Percentiles rank a stretch among this genome's conserved stretches.
phyloP scores from a whole-genome alignment of 2,329 filamentous ascomycete genomes.

The Pseudophaeomoniella oleicola region DNA sequence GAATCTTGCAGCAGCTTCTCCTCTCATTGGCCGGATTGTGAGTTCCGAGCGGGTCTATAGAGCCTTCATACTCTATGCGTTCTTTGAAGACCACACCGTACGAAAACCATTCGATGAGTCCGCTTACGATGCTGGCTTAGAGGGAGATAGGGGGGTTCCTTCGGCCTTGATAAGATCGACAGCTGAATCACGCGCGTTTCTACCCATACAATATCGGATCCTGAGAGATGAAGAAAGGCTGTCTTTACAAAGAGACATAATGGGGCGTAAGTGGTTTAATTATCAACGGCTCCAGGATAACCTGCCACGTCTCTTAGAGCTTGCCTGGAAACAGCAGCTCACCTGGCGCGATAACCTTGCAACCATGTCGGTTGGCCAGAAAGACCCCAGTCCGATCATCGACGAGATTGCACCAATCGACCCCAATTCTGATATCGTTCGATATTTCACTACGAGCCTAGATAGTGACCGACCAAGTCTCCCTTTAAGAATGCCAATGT shows the following conservation, averaged over 20 bases:
- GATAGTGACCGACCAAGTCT: neutral
- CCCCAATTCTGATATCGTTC: neutral
- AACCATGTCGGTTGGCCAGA: neutral
- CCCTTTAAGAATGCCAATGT: neutral
- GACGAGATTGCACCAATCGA: neutral
- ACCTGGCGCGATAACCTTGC: neutral
- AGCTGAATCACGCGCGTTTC: neutral
- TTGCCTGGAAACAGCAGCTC: neutral
- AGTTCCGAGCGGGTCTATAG: constrained; percentile 26
- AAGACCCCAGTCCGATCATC: neutral
- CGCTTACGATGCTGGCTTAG: neutral
- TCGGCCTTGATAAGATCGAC: too few relatives aligned
- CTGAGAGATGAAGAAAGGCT: neutral
- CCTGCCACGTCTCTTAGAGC: neutral
- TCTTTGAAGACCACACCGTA: too few relatives aligned
- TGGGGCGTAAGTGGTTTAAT: neutral
- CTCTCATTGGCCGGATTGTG: constrained; percentile 21
- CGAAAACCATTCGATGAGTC: too few relatives aligned
- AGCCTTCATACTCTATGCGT: constrained; percentile 23
- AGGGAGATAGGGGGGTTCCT: neutral
- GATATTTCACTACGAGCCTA: neutral
- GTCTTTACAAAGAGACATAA: neutral
- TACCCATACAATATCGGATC: neutral
- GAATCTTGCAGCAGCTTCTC: constrained; percentile 28
- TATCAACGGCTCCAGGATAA: neutral